Evolutionary conservation across 2,329 filamentous ascomycete genomes (phyloP).

Genomic region (Neofusicoccum laricinum): DNA sequence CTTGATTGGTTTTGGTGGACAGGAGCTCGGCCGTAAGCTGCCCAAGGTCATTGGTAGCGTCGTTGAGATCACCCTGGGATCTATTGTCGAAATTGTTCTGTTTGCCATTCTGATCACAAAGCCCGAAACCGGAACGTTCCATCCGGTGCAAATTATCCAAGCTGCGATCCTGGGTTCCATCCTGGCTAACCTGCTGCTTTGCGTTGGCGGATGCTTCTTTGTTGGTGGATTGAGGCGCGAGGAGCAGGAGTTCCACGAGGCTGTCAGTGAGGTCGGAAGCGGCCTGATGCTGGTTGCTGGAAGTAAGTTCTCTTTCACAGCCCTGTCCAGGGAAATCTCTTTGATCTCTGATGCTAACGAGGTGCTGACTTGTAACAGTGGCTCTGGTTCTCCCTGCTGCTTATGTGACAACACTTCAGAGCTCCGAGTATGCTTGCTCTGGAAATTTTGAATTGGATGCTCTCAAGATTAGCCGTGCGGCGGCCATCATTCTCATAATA

Average conservation of each 20-base stretch:
- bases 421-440: conserved; percentile 21
- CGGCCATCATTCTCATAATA: conserved; percentile 67
- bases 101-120: conserved; percentile 70
- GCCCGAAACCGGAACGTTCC: conserved; percentile 30
- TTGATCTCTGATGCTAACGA: not conserved
- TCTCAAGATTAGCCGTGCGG: conserved; percentile 66
- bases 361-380: conserved; percentile 32
- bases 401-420: conserved; percentile 50
- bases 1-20: conserved; percentile 70
- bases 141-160: conserved; percentile 65
- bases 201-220: conserved; percentile 77
- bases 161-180: conserved; percentile 82
- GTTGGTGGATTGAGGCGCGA: conserved; percentile 67
- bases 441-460: conserved; percentile 43
- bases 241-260: conserved; percentile 69
- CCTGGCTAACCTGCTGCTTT: conserved; percentile 76
- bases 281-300: conserved; percentile 75
- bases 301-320: conserved; percentile 38
- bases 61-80: conserved; percentile 60
- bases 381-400: conserved; percentile 48
- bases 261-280: conserved; percentile 74
- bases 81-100: conserved; percentile 76
- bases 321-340: not conserved
- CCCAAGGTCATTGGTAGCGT: conserved; percentile 69
- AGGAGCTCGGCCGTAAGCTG: conserved; percentile 70